Evolutionary conservation across 2,329 filamentous ascomycete species (phyloP).

Genomic region (Rhexocercosporidium sp.): DNA sequence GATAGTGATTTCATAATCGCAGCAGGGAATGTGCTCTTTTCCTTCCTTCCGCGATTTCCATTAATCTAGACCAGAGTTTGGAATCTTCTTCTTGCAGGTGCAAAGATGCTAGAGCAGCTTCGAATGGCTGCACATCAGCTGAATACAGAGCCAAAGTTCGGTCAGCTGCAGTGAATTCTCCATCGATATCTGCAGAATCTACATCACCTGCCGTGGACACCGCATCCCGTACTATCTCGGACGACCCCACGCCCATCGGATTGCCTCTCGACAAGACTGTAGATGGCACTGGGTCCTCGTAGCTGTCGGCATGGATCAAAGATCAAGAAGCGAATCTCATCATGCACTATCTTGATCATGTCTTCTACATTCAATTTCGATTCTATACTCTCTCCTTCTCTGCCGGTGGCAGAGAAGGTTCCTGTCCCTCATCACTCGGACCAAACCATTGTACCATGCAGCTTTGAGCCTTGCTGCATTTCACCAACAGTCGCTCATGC

Average conservation of each 20-base stretch:
- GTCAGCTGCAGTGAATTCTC: no score
- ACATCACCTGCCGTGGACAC: no score
- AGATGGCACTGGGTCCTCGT: neutral
- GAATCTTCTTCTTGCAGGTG: neutral
- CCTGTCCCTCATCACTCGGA: conserved; percentile 59
- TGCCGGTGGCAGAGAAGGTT: conserved; percentile 62
- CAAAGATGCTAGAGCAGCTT: neutral
- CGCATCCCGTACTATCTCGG: no score
- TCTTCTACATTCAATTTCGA: conserved; percentile 66
- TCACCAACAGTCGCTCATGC: conserved; percentile 50
- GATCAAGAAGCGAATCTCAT: conserved; percentile 43
- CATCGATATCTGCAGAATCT: no score
- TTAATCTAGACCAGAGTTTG: neutral
- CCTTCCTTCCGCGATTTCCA: neutral
- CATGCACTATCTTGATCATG: conserved; percentile 65
- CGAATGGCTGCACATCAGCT: neutral
- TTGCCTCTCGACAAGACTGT: no score
- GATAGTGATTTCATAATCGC: no score
- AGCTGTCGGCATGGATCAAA: neutral
- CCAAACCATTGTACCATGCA: conserved; percentile 60
- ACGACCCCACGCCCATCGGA: no score
- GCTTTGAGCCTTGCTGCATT: conserved; percentile 60
- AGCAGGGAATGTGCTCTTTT: no score
- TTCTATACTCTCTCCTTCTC: conserved; percentile 62
- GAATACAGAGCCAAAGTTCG: no score